These are phyloP conservation scores for Phytophthora pini DNA, from an alignment of 352 stramenopile genomes.

Conservation along the genomic window DNA sequence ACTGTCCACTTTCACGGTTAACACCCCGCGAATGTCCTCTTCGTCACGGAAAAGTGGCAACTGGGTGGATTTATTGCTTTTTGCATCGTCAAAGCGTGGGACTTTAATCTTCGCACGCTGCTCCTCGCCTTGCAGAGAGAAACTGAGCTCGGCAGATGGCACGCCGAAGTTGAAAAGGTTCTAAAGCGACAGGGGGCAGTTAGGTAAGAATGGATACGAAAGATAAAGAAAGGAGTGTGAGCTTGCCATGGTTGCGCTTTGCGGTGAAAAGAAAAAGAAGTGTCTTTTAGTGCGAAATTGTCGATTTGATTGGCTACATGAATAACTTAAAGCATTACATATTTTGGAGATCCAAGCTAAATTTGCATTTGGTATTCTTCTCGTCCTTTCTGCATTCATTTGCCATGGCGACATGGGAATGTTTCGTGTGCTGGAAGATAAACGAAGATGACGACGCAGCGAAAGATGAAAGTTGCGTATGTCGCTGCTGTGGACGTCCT, in stretches of 20 bases:
- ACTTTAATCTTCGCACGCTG: constrained; percentile 32
- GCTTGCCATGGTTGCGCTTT: constrained; percentile 6
- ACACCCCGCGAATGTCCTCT: constrained; percentile 66
- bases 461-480: constrained; percentile 17
- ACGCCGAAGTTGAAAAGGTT: constrained; percentile 66
- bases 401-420: constrained; percentile 37
- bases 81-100: constrained; percentile 25
- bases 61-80: constrained; percentile 40
- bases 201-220: background rate
- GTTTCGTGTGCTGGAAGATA: constrained; percentile 49
- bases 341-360: too few relatives aligned
- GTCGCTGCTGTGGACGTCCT: constrained; percentile 36
- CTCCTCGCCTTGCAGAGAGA: constrained; percentile 43
- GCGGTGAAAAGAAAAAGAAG: too few relatives aligned
- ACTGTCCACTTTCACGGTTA: constrained; percentile 78
- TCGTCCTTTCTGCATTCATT: too few relatives aligned
- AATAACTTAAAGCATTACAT: background rate
- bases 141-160: constrained; percentile 44
- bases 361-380: too few relatives aligned
- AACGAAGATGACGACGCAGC: constrained; percentile 28
- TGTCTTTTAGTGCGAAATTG: background rate
- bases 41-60: constrained; percentile 62
- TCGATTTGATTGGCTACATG: background rate
- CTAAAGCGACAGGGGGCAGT: constrained; percentile 21
- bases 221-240: background rate